Percentiles rank a stretch among this genome's conserved stretches.
phyloP scores from a whole-genome alignment of 192 early-diverging fungal species.

The Podila clonocystis region DNA sequence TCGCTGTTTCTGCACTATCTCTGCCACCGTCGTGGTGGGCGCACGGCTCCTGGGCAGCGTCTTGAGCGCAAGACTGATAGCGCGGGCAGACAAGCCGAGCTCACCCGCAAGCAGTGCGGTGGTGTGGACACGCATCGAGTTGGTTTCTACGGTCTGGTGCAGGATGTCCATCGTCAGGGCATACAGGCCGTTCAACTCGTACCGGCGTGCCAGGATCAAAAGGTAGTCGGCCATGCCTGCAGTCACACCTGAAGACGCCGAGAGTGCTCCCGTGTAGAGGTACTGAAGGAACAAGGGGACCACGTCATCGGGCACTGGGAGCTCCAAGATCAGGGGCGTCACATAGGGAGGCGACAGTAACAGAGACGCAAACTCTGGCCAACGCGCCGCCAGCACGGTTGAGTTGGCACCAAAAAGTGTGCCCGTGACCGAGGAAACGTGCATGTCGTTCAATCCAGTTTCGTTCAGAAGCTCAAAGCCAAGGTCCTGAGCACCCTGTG shows the following conservation, averaged over 20 bases:
- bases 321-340: slow-evolving; percentile 12
- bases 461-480: slow-evolving; percentile 5
- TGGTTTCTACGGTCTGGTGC: slow-evolving; percentile 2
- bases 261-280: slow-evolving; percentile 13
- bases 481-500: slow-evolving; percentile 9
- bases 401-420: slow-evolving; percentile 16
- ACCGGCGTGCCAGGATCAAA: slow-evolving; percentile 12
- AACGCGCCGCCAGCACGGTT: slow-evolving; percentile 16
- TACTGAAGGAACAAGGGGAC: slow-evolving; percentile 18
- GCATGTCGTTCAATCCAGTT: slow-evolving; percentile 9
- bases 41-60: not conserved
- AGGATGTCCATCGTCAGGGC: slow-evolving; percentile 16
- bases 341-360: slow-evolving; percentile 22
- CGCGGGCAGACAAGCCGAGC: slow-evolving; percentile 11
- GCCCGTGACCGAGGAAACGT: slow-evolving; percentile 5
- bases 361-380: slow-evolving; percentile 17
- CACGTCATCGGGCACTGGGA: slow-evolving; percentile 13
- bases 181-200: slow-evolving; percentile 19
- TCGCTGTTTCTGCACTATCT: not conserved
- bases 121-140: slow-evolving; percentile 14
- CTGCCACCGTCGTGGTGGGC: too few species aligned
- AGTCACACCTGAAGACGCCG: not conserved
- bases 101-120: slow-evolving; percentile 18
- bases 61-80: not conserved
- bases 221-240: slow-evolving; percentile 20